These are phyloP conservation scores for Diatrype stigma DNA, from an alignment of 2,329 filamentous ascomycete genomes.

Conservation along the genomic window DNA sequence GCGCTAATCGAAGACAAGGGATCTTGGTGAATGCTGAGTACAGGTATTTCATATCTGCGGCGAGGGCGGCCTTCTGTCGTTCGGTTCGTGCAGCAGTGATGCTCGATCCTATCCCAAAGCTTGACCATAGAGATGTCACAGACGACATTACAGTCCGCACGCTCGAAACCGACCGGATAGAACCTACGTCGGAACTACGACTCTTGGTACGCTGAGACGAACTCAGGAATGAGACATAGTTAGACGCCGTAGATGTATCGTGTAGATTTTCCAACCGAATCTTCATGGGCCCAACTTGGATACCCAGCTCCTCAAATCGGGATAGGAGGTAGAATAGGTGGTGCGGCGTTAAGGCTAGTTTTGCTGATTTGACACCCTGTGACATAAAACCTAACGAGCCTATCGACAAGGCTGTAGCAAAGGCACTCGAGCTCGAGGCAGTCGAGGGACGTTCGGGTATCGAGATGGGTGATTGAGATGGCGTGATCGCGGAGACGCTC, in stretches of 20 bases:
- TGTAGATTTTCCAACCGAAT: constrained; percentile 92
- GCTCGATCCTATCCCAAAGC: constrained; percentile 75
- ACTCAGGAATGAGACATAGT: constrained; percentile 93
- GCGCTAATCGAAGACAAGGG: constrained; percentile 80
- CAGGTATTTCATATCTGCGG: constrained; percentile 88
- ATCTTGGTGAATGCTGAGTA: constrained; percentile 99
- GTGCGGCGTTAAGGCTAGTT: constrained; percentile 88
- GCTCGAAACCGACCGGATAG: constrained; percentile 92
- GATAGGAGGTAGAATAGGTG: constrained; percentile 96
- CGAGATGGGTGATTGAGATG: constrained; percentile 50
- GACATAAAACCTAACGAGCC: constrained; percentile 82
- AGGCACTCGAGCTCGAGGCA: constrained; percentile 65
- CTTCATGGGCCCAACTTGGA: constrained; percentile 93
- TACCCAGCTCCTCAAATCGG: constrained; percentile 87
- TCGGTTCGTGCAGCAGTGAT: constrained; percentile 79
- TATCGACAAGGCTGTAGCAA: constrained; percentile 83
- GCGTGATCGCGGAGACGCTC: constrained; percentile 55
- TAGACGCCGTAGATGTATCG: constrained; percentile 77
- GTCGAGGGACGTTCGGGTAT: constrained; percentile 60
- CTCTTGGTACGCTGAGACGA: constrained; percentile 77
- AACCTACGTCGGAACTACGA: constrained; percentile 77
- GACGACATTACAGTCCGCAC: constrained; percentile 96
- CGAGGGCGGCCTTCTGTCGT: constrained; percentile 79
- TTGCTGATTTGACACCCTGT: constrained; percentile 80
- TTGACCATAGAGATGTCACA: constrained; percentile 91